Conservation (phyloP, 116 monocot species). For the Cymodocea nodosa region DNA sequence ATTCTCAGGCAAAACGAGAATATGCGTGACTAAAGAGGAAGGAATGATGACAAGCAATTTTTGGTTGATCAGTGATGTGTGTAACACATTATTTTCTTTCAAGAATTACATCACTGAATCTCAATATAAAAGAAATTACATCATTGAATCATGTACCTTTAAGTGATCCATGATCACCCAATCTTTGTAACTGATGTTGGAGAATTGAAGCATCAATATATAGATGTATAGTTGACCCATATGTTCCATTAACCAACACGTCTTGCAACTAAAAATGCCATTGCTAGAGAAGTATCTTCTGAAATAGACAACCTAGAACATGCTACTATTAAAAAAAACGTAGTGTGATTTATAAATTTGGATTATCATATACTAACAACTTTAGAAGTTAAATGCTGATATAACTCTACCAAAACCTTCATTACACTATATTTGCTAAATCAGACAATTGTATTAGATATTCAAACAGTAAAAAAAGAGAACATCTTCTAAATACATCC, state of each 20-base stretch:
- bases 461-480: no score
- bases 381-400: no score
- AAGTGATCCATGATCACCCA: slow-evolving; percentile 61
- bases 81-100: not conserved
- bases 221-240: slow-evolving; percentile 70
- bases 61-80: not conserved
- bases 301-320: slow-evolving; percentile 59
- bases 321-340: not conserved
- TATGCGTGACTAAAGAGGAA: not conserved
- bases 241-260: slow-evolving; percentile 96
- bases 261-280: slow-evolving; percentile 87
- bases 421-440: no score
- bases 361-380: no score
- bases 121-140: not conserved
- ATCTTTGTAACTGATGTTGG: slow-evolving; percentile 69
- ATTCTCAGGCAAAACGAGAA: not conserved
- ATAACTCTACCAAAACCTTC: no score
- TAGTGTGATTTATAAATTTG: no score
- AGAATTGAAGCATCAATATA: slow-evolving; percentile 91
- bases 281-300: slow-evolving; percentile 69
- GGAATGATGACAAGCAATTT: not conserved
- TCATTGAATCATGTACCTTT: slow-evolving; percentile 33
- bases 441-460: no score
- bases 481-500: no score
- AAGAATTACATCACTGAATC: not conserved